phyloP scores from a whole-genome alignment of 75 land plant genomes.

The Sequoiadendron giganteum region DNA sequence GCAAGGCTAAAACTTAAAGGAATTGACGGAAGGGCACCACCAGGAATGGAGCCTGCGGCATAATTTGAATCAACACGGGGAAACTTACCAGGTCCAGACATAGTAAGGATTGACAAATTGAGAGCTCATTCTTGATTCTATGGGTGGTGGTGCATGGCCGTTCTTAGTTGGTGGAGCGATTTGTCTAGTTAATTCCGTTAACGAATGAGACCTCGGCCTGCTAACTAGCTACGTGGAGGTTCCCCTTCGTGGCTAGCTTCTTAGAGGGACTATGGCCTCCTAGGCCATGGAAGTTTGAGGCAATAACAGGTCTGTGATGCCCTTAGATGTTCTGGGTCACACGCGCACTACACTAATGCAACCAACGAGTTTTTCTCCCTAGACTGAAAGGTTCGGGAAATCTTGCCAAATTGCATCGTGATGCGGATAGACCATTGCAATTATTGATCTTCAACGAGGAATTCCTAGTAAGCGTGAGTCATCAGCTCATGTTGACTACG shows the following conservation, averaged over 20 bases:
- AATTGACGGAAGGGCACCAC: slow-evolving; percentile 37
- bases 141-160: slow-evolving; percentile 30
- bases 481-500: slow-evolving; percentile 50
- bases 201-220: slow-evolving; percentile 67
- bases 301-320: slow-evolving; percentile 79
- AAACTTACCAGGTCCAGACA: slow-evolving; percentile 32
- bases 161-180: slow-evolving; percentile 44
- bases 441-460: slow-evolving; percentile 54
- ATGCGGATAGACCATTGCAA: slow-evolving; percentile 61
- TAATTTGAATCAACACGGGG: slow-evolving; percentile 31
- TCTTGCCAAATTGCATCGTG: slow-evolving; percentile 48
- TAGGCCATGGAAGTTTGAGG: slow-evolving; percentile 69
- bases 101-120: slow-evolving; percentile 33
- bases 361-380: neutral
- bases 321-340: slow-evolving; percentile 54
- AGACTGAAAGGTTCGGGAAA: slow-evolving; percentile 34
- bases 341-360: slow-evolving; percentile 43
- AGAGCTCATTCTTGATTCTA: slow-evolving; percentile 34
- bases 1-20: slow-evolving; percentile 39
- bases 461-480: slow-evolving; percentile 52
- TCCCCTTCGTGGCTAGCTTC: slow-evolving; percentile 40
- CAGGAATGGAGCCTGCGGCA: slow-evolving; percentile 31
- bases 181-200: slow-evolving; percentile 61
- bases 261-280: slow-evolving; percentile 48
- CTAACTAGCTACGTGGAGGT: slow-evolving; percentile 50